Base-by-base conservation (phyloP, 352 stramenopile species). In the Phytopythium mirpurense region DNA sequence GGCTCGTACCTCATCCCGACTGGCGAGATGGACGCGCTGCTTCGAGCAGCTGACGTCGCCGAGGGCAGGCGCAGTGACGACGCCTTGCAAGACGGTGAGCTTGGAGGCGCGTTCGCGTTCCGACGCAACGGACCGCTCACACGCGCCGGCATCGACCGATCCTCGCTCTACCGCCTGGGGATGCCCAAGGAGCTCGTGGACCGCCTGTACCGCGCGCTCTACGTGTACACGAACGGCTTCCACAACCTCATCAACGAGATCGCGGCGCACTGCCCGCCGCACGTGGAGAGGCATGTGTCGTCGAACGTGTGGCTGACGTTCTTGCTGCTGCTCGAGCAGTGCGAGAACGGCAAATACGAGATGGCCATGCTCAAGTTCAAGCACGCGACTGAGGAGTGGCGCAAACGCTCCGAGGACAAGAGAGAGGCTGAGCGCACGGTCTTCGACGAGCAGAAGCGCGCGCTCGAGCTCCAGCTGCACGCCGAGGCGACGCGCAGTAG, bases 301-400 rank as follows among this genome's bases (percentile, higher is more conserved):
- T 78, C 80, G 2, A 90, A 90, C 35, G 74, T 88, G 4, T 93
- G 83, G 83, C 62, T 90, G 15, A 77, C 77, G 19, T 90, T 93
- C 51, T 46, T 90, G 27, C 45, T 90, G 8, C 54, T 93, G 19
- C 63, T 93, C 2, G 83, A 93, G 56, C 79, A 90, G 55, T 93
- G 83, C 24, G 83, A 88, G 26, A 73, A 86, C 35, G 77, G 74
- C 24, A 88, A 86, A 35, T 93, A 93, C 63, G 80, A 93, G 43
- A 90, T 93, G 78, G 78, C 83, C 16, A 89, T 93, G 79, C 73
- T 88, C 54, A 90, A 90, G 54, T 88, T 90, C 57, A 90, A 90
- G 41, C 75, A 90, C 43, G 78, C 76, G 14, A 83, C 78, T 0
- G 60, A 85, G 6, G 61, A 70, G 15, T 77, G 78, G 54, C 74